These are phyloP conservation scores for Hyaloperonospora arabidopsidis DNA, from an alignment of 352 stramenopile genomes.

Conservation along the genomic window DNA sequence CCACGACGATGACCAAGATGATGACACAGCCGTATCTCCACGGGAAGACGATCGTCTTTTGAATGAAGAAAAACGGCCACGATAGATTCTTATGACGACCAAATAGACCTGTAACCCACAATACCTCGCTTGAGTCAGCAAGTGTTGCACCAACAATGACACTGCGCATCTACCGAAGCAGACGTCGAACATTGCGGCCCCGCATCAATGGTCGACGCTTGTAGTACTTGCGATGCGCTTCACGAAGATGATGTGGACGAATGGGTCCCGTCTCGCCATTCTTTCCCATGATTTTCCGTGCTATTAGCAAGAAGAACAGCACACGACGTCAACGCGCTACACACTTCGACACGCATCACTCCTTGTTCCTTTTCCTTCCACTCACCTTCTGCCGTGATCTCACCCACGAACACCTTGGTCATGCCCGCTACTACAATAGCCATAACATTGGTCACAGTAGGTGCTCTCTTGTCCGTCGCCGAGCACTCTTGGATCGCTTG, in stretches of 20 bases:
- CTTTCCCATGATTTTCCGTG: conserved; percentile 72
- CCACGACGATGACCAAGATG: conserved; percentile 12
- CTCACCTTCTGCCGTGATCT: conserved; percentile 69
- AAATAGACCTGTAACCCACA: conserved; percentile 33
- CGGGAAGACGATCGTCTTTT: conserved; percentile 34
- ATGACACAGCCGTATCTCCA: conserved; percentile 12
- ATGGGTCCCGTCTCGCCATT: conserved; percentile 72
- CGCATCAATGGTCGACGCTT: conserved; percentile 57
- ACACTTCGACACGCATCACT: not conserved
- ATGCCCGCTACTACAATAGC: conserved; percentile 84
- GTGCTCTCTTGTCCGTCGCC: conserved; percentile 39
- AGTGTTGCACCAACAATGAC: not conserved
- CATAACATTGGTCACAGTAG: conserved; percentile 78
- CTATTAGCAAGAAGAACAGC: conserved; percentile 18
- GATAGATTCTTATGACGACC: conserved; percentile 39
- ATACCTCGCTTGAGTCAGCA: conserved; percentile 3
- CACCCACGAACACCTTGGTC: conserved; percentile 76
- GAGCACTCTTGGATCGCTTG: conserved; percentile 67
- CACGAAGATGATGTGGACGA: conserved; percentile 58
- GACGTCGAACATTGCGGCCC: conserved; percentile 46
- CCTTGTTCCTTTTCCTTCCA: not conserved
- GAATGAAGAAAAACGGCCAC: conserved; percentile 34
- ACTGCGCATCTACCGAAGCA: conserved; percentile 35
- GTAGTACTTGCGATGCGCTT: conserved; percentile 82
- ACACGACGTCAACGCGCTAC: not conserved